Percentiles rank a stretch among this genome's conserved stretches.
Evolutionary conservation across 768 basidiomycete species (phyloP).

Genomic region (Amanita pallidorosea): DNA sequence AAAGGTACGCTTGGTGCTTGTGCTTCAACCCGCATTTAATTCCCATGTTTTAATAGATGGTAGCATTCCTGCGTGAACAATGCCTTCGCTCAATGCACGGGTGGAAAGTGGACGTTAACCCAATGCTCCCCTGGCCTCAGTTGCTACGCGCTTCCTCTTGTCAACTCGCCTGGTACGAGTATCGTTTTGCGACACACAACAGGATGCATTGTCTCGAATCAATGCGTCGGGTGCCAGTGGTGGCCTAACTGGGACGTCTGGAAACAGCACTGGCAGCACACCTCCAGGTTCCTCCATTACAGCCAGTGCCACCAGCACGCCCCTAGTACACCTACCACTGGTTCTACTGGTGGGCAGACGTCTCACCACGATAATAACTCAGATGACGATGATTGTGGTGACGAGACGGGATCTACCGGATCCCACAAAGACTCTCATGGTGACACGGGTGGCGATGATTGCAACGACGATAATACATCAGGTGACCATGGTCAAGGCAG

Average conservation of each 20-base stretch:
- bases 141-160: slow-evolving; percentile 36
- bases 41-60: slow-evolving; percentile 15
- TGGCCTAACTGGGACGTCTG: slow-evolving; percentile 24
- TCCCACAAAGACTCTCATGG: not conserved
- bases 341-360: no score
- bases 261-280: slow-evolving; percentile 4
- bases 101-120: slow-evolving; percentile 26
- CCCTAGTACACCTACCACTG: no score
- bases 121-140: slow-evolving; percentile 14
- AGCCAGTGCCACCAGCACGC: no score
- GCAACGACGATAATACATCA: slow-evolving; percentile 6
- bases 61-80: slow-evolving; percentile 25
- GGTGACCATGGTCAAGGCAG: not conserved
- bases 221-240: slow-evolving; percentile 30
- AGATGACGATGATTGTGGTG: no score
- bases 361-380: no score
- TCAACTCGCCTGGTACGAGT: slow-evolving; percentile 26
- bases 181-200: slow-evolving; percentile 28
- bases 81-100: slow-evolving; percentile 33
- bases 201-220: slow-evolving; percentile 30
- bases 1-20: slow-evolving; percentile 16
- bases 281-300: not conserved
- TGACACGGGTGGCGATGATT: not conserved
- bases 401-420: not conserved
- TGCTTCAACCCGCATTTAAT: not conserved